Percentiles rank a stretch among this genome's conserved stretches.
Conservation (phyloP, 306 rosid genomes). For the Cercis canadensis region DNA sequence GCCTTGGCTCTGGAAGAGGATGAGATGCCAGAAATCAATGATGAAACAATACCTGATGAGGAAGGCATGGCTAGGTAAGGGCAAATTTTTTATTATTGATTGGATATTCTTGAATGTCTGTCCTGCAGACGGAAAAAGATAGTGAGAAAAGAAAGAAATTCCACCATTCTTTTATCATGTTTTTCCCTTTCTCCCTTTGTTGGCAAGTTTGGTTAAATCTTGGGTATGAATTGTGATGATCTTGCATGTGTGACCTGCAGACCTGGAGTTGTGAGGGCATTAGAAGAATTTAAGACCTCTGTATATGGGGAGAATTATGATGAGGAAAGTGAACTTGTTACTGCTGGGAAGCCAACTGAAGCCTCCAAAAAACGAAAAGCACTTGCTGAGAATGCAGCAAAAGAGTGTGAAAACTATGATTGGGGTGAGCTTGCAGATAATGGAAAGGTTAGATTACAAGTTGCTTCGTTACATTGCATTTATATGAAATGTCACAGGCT, state of each 20-base stretch:
- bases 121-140: slow-evolving; percentile 12
- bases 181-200: slow-evolving; percentile 12
- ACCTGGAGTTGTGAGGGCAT: slow-evolving; percentile 68
- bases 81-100: slow-evolving; percentile 15
- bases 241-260: slow-evolving; percentile 51
- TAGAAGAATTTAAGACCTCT: slow-evolving; percentile 82
- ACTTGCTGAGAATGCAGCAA: slow-evolving; percentile 58
- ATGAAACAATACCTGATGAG: slow-evolving; percentile 89
- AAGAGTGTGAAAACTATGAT: slow-evolving; percentile 66
- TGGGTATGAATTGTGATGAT: slow-evolving; percentile 25
- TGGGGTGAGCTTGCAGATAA: slow-evolving; percentile 86
- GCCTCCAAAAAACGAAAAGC: slow-evolving; percentile 77
- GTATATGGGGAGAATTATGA: slow-evolving; percentile 83
- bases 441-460: slow-evolving; percentile 70
- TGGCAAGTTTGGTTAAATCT: no score
- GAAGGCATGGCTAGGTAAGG: slow-evolving; percentile 88
- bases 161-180: slow-evolving; percentile 27
- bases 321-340: slow-evolving; percentile 50
- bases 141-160: background rate
- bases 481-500: background rate
- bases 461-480: slow-evolving; percentile 24
- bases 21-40: slow-evolving; percentile 81
- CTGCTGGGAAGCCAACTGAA: slow-evolving; percentile 56
- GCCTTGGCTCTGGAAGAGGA: slow-evolving; percentile 90
- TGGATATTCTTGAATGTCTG: slow-evolving; percentile 25